Evolutionary conservation across 176 grass and related monocot species (phyloP).

Genomic region (Ensete glaucum): DNA sequence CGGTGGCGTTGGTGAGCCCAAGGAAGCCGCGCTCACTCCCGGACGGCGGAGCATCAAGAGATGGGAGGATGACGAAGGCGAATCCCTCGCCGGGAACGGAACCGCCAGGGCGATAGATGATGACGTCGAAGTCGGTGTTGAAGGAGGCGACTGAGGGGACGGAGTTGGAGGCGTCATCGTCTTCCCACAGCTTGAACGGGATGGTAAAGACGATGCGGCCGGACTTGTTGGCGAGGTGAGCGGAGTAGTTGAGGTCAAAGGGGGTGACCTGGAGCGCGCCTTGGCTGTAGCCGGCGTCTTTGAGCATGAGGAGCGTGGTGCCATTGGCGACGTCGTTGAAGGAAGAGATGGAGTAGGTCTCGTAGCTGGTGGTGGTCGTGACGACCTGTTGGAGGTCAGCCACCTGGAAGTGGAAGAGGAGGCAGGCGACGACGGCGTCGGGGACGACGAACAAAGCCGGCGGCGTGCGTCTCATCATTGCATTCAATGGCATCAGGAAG

Average conservation of each 20-base stretch:
- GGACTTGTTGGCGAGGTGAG: conserved; percentile 29
- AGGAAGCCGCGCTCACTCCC: conserved; percentile 34
- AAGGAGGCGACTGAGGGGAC: conserved; percentile 56
- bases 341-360: conserved; percentile 28
- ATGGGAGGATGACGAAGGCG: conserved; percentile 54
- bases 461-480: too few species aligned
- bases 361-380: background rate
- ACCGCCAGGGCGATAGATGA: conserved; percentile 19
- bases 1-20: conserved; percentile 66
- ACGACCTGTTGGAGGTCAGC: background rate
- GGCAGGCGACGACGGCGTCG: background rate
- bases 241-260: background rate
- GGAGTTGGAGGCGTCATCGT: background rate
- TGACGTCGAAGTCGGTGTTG: conserved; percentile 47
- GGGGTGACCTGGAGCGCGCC: conserved; percentile 64
- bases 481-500: too few species aligned
- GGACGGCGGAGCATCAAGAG: background rate
- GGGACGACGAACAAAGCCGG: background rate
- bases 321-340: background rate
- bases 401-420: background rate
- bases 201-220: conserved; percentile 36
- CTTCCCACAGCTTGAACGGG: conserved; percentile 37
- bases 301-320: conserved; percentile 12
- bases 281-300: conserved; percentile 10
- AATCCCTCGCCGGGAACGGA: conserved; percentile 44